Base-by-base conservation (phyloP, 2,329 filamentous ascomycete genomes). In the Penicillium polonicum region DNA sequence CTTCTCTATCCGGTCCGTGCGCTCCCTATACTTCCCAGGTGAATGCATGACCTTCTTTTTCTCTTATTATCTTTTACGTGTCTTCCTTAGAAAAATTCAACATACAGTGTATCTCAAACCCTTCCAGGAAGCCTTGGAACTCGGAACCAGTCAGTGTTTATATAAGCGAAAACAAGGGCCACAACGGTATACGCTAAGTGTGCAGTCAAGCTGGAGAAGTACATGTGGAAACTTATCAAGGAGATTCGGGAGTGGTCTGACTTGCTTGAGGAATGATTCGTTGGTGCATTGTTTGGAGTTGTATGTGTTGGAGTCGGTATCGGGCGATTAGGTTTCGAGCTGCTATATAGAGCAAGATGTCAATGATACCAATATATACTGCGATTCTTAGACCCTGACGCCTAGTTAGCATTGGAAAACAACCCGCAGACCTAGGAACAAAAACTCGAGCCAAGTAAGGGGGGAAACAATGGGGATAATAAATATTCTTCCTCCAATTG, bases 141-240 rank as follows among this genome's bases (percentile, higher is more conserved):
- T 29, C 8, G 29, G 29, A 31, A 31, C 12, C 12, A 31, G 29
- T 31, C 29, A 31, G 29, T 31, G 29, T 31, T 31, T 31, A 31
- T 29, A 29, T 29, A 29, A 29, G 27, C n/a, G n/a, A n/a, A n/a
- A n/a, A n/a, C n/a, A n/a, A n/a, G n/a, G n/a, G n/a, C n/a, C n/a
- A 95, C 82, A 43, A 97, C 93, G 0, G 88, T 91, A 0, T 99
- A 97, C 73, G 91, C 91, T 21, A 97, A 99, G 79, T 91, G 89
- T 57, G 94, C 94, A 39, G 95, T 91, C 72, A 93, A 94, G 72
- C 80, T 99, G 41, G 94, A 88, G 71, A 95, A 94, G 75, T 96
- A 87, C 72, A 95, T 97, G 92, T 97, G 91, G 91, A 83, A 87
- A 73, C 90, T 93, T 76, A 91, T 97, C 75, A 88, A 89, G 72